Evolutionary conservation across 805 yeast species (phyloP).

Genomic region (Ogataea parapolymorpha): DNA sequence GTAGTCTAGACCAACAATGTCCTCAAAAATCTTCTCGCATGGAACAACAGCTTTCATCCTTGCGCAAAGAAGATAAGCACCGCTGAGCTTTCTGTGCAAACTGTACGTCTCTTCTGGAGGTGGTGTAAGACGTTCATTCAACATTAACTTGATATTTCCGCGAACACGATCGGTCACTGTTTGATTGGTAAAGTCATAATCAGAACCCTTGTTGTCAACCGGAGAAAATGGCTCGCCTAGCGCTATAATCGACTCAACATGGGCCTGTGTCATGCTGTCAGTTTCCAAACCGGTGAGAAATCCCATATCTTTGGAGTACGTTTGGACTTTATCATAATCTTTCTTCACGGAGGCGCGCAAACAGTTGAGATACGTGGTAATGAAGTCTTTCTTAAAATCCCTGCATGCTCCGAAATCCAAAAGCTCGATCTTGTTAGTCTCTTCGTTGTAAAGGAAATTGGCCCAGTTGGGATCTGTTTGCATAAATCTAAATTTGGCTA

Average conservation of each 20-base stretch:
- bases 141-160: conserved; percentile 83
- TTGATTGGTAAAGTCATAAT: conserved; percentile 75
- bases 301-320: conserved; percentile 71
- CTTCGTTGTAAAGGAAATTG: conserved; percentile 77
- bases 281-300: conserved; percentile 91
- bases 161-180: conserved; percentile 93
- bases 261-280: conserved; percentile 84
- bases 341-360: conserved; percentile 70
- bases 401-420: conserved; percentile 96
- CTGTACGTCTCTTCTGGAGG: conserved; percentile 99
- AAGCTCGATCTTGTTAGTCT: conserved; percentile 73
- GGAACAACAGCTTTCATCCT: conserved; percentile 80
- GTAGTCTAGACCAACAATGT: conserved; percentile 59
- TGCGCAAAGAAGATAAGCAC: conserved; percentile 88
- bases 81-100: conserved; percentile 92
- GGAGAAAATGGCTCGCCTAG: conserved; percentile 89
- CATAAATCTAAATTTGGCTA: conserved; percentile 84
- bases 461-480: conserved; percentile 99
- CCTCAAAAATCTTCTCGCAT: conserved; percentile 70
- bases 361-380: conserved; percentile 62
- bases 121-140: conserved; percentile 86
- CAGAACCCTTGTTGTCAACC: conserved; percentile 40
- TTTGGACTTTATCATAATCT: conserved; percentile 62
- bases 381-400: conserved; percentile 66
- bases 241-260: conserved; percentile 83